Base-by-base conservation (phyloP, 768 basidiomycete species). In the Rhizopogon vesiculosus region DNA sequence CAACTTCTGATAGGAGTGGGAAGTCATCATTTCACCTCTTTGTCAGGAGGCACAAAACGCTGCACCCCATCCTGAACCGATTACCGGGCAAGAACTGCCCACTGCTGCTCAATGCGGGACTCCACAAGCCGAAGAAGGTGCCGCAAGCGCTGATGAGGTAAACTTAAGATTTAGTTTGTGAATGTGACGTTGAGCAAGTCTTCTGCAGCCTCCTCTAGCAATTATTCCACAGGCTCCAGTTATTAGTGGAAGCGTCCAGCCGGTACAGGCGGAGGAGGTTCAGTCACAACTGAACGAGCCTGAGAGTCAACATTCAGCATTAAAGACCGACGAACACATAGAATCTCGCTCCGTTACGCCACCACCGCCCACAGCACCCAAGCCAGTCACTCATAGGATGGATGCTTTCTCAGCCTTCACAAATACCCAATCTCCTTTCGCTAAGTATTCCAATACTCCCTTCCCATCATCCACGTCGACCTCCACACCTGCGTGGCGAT, bases 351-450 rank as follows among this genome's bases (percentile, higher is more conserved):
- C 62, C 16, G 49, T 43, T 25, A 62, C 60, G 4, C 61, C 66
- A 15, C 56, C 54, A 1, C 49, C 48, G 8, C 46, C 59, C 8
- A 12, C 56, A 0, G 33, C 51, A 51, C 55, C 62, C 31, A 18
- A 25, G 18, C 42, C 54, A 48, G 38, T 54, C 29, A 54, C 59
- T 38, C 25, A 19, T 2, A 57, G 31, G 45, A 15, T 61, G 4
- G 57, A 62, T 9, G 45, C 74, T n/a, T 77, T 77, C 57, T 73
- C 76, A 18, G 66, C 72, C 15, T 78, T 76, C 53, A 66, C 71
- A 15, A 64, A 69, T 13, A 63, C 70, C 8, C 56, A 64, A 5
- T 75, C 76, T 16, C 65, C 74, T 5, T 76, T 75, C 25, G 51
- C 61, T 29, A 68, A 64, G 29, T 72, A 67, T 46, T 61, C 70